A percentile compares a stretch with the other conserved stretches of the same genome.
Evolutionary conservation across 2,329 filamentous ascomycete species (phyloP).

Genomic region (Mariannaea elegans): DNA sequence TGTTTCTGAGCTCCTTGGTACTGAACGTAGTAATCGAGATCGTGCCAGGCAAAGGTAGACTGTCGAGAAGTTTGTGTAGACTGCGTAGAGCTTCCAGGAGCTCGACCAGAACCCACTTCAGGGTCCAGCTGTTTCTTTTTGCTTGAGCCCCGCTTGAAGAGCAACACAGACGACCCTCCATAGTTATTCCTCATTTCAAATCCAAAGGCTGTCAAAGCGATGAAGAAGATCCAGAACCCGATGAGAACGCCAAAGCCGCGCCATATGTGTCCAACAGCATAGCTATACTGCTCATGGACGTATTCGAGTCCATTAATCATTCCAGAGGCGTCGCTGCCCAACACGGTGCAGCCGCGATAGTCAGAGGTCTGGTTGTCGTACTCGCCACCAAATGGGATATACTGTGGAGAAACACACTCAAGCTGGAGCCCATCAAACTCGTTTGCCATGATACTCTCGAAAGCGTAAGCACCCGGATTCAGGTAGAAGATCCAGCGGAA

Average conservation of each 20-base stretch:
- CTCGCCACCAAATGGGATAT: conserved; percentile 60
- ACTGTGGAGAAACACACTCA: conserved; percentile 63
- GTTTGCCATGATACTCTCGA: conserved; percentile 70
- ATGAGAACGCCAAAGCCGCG: conserved; percentile 79
- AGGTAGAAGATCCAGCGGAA: conserved; percentile 67
- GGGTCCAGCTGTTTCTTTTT: conserved; percentile 47
- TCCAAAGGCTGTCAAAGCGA: conserved; percentile 72
- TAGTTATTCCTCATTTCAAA: conserved; percentile 59
- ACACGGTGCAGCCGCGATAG: conserved; percentile 60
- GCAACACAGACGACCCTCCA: conserved; percentile 23
- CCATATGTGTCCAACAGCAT: conserved; percentile 65
- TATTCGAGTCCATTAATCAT: conserved; percentile 63
- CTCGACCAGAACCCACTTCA: conserved; percentile 12
- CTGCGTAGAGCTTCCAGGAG: conserved; percentile 1
- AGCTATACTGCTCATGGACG: conserved; percentile 59
- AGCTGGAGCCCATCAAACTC: conserved; percentile 65
- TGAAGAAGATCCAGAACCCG: conserved; percentile 76
- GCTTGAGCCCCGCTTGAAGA: conserved; percentile 17
- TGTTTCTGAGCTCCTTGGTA: conserved; percentile 64
- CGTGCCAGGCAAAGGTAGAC: conserved; percentile 74
- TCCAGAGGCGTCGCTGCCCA: conserved; percentile 53
- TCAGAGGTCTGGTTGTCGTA: conserved; percentile 24
- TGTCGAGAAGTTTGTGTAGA: conserved; percentile 57
- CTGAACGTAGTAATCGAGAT: conserved; percentile 76
- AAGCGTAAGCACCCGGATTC: conserved; percentile 63